Percentiles rank a stretch among this genome's conserved stretches.
Conservation (phyloP, 257 asterid species). For the Nicotiana attenuata region DNA sequence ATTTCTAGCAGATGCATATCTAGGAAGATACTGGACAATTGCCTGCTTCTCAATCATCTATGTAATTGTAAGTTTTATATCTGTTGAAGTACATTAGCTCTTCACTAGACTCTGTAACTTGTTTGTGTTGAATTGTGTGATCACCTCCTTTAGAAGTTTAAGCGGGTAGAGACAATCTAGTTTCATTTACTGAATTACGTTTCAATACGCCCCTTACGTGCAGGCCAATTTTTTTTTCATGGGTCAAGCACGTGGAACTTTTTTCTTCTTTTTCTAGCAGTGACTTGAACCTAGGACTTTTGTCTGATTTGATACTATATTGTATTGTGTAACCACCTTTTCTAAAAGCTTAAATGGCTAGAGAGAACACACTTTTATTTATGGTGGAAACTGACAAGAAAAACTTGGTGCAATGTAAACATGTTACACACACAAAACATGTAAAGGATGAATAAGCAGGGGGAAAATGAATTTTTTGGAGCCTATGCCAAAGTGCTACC, state of each 20-base stretch:
- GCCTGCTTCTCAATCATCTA: conserved; percentile 61
- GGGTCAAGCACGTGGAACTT: too few relatives aligned
- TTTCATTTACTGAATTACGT: too few relatives aligned
- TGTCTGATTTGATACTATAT: too few relatives aligned
- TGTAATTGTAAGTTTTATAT: conserved; percentile 40
- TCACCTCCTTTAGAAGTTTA: too few relatives aligned
- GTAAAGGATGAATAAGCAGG: background rate
- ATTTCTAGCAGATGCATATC: conserved; percentile 70
- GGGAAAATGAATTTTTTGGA: background rate
- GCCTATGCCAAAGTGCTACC: background rate
- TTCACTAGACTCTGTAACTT: background rate
- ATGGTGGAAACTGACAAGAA: background rate
- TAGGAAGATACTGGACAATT: conserved; percentile 71
- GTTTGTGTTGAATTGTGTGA: background rate
- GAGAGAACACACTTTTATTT: too few relatives aligned
- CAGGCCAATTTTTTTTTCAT: too few relatives aligned
- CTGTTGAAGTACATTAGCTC: background rate
- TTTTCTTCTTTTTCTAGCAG: too few relatives aligned
- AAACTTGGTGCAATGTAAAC: background rate
- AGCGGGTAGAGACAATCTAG: too few relatives aligned
- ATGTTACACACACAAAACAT: background rate
- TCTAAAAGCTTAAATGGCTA: too few relatives aligned
- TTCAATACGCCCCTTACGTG: too few relatives aligned
- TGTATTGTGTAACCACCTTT: too few relatives aligned
- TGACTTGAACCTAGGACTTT: too few relatives aligned